Evolutionary conservation across 2,329 filamentous ascomycete species (phyloP), one percentile per base, ranked within the genome.

Genomic region (Eutypella sp.): DNA sequence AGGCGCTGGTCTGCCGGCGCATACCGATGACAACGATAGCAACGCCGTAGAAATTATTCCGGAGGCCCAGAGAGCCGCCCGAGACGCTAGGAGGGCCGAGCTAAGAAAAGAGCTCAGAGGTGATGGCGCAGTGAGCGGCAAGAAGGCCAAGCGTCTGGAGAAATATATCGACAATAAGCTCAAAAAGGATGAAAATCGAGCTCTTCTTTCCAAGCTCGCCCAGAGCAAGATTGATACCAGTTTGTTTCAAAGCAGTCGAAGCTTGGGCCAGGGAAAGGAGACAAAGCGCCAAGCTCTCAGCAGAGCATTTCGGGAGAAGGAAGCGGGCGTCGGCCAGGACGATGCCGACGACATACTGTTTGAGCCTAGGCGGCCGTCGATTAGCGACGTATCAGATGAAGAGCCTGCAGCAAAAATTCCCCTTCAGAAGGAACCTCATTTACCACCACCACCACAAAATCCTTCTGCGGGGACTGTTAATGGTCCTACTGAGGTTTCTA

Each of bases 151-250:
- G 67, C 74, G 82, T 2, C 61, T 85, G 33, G 81, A 84, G 51
- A 85, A 85, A 59, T 85, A 84, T 61, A 82, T 85, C 53, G 91
- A 97, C 59, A 93, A 79, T 47, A 99, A 99, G 75, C 73, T 99
- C 39, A 87, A 84, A 66, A 96, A 95, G 66, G 93, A 99, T 62
- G 92, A 97, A 66, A 95, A 89, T 59, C 75, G 88, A 23, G 86
- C 83, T 46, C 72, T 99, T 24, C 75, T 97, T 57, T 87, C 87
- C 61, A 91, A 93, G 63, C 76, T 99, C 22, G 87, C 88, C 16
- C 76, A 81, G 49, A 77, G 81, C 45, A 90, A 86, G 60, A 79
- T 93, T 54, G 91, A 97, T 62, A 95, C 89, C 1, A 88, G 79
- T 50, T 71, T 89, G 18, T 85, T 95, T 50, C 76, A 82, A 47